Percentiles rank a stretch among this genome's conserved stretches.
These are phyloP conservation scores for Rhizophora apiculata DNA, from an alignment of 345 rosid genomes.

Conservation along the genomic window DNA sequence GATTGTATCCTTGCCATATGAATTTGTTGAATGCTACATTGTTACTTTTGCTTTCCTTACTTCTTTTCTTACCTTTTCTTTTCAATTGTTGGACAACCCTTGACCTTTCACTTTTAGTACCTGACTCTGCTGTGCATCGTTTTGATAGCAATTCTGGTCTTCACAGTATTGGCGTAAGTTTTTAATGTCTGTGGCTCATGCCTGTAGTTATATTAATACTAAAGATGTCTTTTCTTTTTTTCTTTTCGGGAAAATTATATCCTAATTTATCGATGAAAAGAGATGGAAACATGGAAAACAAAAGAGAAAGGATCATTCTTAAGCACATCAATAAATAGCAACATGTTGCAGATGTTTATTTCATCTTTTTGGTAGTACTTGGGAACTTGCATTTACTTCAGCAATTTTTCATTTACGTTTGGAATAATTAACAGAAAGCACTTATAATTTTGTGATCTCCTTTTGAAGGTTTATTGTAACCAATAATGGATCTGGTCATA, in stretches of 20 bases:
- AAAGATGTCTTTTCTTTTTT: too few species aligned
- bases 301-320: too few species aligned
- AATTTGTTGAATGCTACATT: background rate
- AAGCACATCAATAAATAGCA: too few species aligned
- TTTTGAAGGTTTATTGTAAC: conserved; percentile 75
- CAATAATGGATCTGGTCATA: conserved; percentile 84
- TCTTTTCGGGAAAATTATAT: too few species aligned
- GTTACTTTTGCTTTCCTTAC: conserved; percentile 4
- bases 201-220: background rate
- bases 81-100: conserved; percentile 30
- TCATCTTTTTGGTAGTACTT: too few species aligned
- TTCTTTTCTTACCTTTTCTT: background rate
- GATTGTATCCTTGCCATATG: conserved; percentile 72
- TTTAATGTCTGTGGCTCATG: background rate
- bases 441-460: background rate
- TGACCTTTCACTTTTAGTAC: conserved; percentile 65
- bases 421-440: too few species aligned
- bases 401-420: too few species aligned
- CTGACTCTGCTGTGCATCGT: conserved; percentile 59
- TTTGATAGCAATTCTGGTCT: conserved; percentile 73
- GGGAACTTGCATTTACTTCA: too few species aligned
- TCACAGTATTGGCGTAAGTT: conserved; percentile 96
- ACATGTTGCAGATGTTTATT: too few species aligned
- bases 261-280: too few species aligned
- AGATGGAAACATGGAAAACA: too few species aligned